Evolutionary conservation across 2,329 filamentous ascomycete genomes (phyloP).

Genomic region (Sporothrix schenckii): DNA sequence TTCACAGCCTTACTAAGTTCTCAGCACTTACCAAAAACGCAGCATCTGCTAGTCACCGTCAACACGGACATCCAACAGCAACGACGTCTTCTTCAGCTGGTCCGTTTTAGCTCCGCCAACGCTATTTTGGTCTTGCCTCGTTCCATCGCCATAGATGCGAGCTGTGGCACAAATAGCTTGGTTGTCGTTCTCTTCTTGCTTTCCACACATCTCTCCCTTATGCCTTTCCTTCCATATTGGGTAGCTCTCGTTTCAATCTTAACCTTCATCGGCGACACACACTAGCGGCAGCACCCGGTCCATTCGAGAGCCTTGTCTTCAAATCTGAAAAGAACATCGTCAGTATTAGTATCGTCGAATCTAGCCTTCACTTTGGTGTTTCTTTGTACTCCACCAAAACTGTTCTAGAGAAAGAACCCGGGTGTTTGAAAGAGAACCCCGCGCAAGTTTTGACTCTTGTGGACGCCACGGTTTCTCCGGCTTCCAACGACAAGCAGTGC

Average conservation of each 20-base stretch:
- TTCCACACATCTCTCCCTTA: not conserved
- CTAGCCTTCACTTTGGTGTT: not conserved
- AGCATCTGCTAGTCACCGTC: not conserved
- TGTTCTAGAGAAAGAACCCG: not conserved
- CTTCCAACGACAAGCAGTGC: conserved; percentile 35
- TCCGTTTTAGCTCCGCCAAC: not conserved
- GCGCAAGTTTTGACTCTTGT: conserved; percentile 36
- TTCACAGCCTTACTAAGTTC: not conserved
- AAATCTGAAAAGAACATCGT: not conserved
- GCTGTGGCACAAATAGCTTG: not conserved
- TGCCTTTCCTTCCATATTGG: not conserved
- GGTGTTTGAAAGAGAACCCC: conserved; percentile 19
- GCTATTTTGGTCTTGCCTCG: not conserved
- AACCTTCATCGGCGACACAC: not conserved
- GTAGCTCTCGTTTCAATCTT: conserved; percentile 1
- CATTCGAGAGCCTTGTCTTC: not conserved
- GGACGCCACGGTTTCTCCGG: conserved; percentile 38
- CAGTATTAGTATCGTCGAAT: not conserved
- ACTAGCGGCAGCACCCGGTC: not conserved
- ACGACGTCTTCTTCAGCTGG: not conserved
- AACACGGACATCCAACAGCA: not conserved
- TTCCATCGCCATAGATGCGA: not conserved
- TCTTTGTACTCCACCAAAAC: not conserved
- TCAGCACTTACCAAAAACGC: not conserved
- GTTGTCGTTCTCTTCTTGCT: not conserved